Base-by-base conservation (phyloP, 805 yeast genomes). In the Ogataea paradorogensis region DNA sequence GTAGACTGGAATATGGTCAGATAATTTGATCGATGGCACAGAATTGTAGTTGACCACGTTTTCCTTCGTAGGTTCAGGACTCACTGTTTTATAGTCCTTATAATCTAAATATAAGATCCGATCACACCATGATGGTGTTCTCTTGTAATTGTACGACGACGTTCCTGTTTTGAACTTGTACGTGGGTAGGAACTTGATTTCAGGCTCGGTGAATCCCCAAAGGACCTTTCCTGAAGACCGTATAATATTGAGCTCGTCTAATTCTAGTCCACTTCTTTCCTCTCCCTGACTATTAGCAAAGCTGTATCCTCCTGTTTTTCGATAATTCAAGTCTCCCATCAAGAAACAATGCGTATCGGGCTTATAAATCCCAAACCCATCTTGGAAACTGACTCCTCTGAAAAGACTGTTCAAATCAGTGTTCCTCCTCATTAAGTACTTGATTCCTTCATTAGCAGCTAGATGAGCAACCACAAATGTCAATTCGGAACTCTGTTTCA, bases 41-140 rank as follows among this genome's bases (percentile, higher is more conserved):
- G 84, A 69, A 21, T 62, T 52, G 59, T 88, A 88, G 3, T 57
- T 54, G 10, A 61, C 48, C 1, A 77, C 43, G 7, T 24, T 15
- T n/a, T 38, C 40, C 9, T 27, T 40, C 3, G 29, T 14, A 32
- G 9, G 5, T 9, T 15, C 29, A 30, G 13, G 9, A 11, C 10
- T 11, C 28, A 16, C 24, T 13, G 24, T 36, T 21, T 29, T 13
- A 15, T 29, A 40, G 15, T 46, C 40, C 11, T 42, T 59, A 16
- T 80, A 76, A 1, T 67, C 56, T 40, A 74, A 73, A 52, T 66
- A 86, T 32, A 90, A 58, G 5, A 90, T 75, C 38, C 98, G 64
- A 58, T 90, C 98, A 61, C 96, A 89, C 95, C 95, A 90, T 6
- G 95, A 82, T 0, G 96, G 95, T 1, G 67, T 65, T 40, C 96